Percentiles rank a stretch among this genome's conserved stretches.
phyloP scores from a whole-genome alignment of 2,329 filamentous ascomycete species.

The Penicillium sp. region DNA sequence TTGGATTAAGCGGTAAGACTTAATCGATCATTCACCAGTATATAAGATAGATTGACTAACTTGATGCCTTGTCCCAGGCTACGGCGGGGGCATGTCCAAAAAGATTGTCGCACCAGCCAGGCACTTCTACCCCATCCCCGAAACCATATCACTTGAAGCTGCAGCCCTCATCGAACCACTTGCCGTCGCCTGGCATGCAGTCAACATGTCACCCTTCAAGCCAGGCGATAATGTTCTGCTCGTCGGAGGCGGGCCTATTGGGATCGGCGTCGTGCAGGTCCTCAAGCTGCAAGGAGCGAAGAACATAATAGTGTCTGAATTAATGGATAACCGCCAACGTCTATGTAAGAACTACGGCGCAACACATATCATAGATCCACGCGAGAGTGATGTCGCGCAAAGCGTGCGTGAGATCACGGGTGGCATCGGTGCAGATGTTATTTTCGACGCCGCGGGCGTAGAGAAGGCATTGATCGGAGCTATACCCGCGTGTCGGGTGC shows the following conservation, averaged over 20 bases:
- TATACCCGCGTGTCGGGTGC: constrained; percentile 51
- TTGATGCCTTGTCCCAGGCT: constrained; percentile 14
- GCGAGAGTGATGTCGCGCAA: constrained; percentile 47
- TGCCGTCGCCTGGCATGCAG: constrained; percentile 64
- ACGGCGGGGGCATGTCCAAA: constrained; percentile 30
- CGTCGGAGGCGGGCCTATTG: constrained; percentile 63
- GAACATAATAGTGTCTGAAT: constrained; percentile 59
- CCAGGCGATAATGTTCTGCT: constrained; percentile 53
- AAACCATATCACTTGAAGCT: constrained; percentile 15
- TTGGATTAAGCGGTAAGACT: constrained; percentile 52
- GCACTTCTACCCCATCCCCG: constrained; percentile 27
- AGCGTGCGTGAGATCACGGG: constrained; percentile 50
- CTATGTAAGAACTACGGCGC: constrained; percentile 58
- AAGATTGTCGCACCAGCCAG: constrained; percentile 27
- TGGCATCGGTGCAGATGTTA: constrained; percentile 54
- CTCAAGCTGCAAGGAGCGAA: constrained; percentile 54
- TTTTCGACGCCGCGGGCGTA: constrained; percentile 64
- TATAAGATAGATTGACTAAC: not conserved
- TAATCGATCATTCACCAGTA: not conserved
- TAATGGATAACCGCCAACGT: constrained; percentile 51
- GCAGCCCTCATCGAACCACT: constrained; percentile 62
- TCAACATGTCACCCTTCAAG: constrained; percentile 50
- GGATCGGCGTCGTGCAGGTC: constrained; percentile 60
- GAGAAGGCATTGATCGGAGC: constrained; percentile 49
- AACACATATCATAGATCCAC: constrained; percentile 54